phyloP scores from a whole-genome alignment of 148 eudicot genomes.

The Pharnaceum exiguum region DNA sequence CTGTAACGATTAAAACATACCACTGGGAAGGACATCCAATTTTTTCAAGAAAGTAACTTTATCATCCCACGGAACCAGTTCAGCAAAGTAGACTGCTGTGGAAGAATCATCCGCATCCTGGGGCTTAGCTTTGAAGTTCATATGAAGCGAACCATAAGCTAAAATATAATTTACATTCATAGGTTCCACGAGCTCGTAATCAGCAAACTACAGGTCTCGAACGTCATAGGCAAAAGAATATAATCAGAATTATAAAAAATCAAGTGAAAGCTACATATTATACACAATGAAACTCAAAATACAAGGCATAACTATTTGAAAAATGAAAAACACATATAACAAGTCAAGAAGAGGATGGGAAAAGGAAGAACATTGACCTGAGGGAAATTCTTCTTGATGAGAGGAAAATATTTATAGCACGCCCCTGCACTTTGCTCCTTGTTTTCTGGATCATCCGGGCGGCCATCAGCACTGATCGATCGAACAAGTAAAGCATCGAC shows the following conservation, averaged over 20 bases:
- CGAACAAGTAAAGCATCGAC: too few species aligned
- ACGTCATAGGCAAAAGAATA: too few species aligned
- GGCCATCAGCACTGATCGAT: neutral
- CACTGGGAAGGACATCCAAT: neutral
- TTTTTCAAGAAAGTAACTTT: neutral
- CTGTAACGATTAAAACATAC: neutral
- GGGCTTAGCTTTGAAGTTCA: conserved; percentile 6
- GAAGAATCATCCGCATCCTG: neutral
- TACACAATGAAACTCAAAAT: neutral
- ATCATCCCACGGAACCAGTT: neutral
- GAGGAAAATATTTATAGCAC: neutral
- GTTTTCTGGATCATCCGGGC: neutral
- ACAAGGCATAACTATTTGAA: neutral
- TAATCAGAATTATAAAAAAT: neutral
- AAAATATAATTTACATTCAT: neutral
- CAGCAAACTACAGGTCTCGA: neutral
- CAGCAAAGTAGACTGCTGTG: neutral
- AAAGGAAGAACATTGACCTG: neutral
- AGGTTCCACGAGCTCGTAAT: conserved; percentile 1
- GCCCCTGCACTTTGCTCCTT: neutral
- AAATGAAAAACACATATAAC: neutral
- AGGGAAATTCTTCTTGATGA: neutral
- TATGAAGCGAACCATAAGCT: neutral
- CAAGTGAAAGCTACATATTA: neutral
- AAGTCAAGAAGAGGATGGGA: neutral